Evolutionary conservation across 441 rosid genomes (phyloP).

Genomic region (Geranium incanum): DNA sequence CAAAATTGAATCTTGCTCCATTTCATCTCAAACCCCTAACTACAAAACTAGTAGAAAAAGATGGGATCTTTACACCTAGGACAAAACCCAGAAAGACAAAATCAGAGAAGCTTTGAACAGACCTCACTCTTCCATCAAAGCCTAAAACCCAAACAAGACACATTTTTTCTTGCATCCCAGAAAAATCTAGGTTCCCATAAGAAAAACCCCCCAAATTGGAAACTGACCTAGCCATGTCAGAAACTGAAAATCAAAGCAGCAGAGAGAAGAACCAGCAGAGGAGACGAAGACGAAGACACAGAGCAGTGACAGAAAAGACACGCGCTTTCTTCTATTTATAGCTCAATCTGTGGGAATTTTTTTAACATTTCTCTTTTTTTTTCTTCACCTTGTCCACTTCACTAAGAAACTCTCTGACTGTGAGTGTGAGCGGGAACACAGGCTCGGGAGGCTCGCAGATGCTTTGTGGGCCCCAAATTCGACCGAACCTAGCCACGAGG

Average conservation of each 20-base stretch:
- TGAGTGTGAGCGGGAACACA: not conserved
- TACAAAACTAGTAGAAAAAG: not conserved
- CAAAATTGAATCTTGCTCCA: not conserved
- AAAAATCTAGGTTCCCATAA: not conserved
- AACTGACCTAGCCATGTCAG: conserved; percentile 1
- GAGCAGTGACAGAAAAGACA: not conserved
- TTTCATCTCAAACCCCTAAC: not conserved
- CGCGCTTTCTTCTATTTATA: not conserved
- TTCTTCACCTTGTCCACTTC: not conserved
- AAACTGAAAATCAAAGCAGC: not conserved
- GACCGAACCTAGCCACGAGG: not conserved
- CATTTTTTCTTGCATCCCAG: not conserved
- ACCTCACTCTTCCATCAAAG: not conserved
- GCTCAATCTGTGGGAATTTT: not conserved
- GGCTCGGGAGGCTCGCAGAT: not conserved
- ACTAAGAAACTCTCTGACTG: not conserved
- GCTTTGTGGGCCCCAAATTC: not conserved
- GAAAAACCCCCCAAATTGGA: not conserved
- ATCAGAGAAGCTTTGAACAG: not conserved
- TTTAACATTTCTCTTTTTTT: not conserved
- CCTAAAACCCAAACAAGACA: not conserved
- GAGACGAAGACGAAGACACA: not conserved
- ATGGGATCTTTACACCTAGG: not conserved
- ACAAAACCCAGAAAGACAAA: not conserved
- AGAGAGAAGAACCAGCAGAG: not conserved